These are phyloP conservation scores for Lepidium campestre DNA, from an alignment of 441 rosid genomes.

Conservation along the genomic window DNA sequence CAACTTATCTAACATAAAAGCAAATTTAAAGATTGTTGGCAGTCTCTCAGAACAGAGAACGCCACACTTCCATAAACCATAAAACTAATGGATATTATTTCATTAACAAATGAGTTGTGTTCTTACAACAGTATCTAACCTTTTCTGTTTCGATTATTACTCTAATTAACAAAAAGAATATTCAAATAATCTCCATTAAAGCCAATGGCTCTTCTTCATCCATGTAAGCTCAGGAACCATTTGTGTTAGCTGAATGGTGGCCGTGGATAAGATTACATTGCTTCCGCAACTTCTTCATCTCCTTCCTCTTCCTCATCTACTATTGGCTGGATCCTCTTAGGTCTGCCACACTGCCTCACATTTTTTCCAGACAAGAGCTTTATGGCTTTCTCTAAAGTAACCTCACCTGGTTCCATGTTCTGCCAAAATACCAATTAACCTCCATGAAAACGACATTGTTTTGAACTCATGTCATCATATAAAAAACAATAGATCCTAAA, in stretches of 20 bases:
- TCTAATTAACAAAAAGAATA: constrained; percentile 19
- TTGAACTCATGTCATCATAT: constrained; percentile 3
- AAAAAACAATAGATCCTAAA: constrained; percentile 5
- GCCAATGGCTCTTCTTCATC: constrained; percentile 11
- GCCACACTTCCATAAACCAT: constrained; percentile 6
- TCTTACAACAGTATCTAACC: constrained; percentile 17
- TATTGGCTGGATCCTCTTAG: constrained; percentile 50
- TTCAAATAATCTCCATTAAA: constrained; percentile 10
- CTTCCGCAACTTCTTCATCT: constrained; percentile 39
- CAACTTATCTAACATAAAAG: not conserved
- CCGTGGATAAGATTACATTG: constrained; percentile 16
- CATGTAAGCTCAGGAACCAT: constrained; percentile 7
- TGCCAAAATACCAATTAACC: constrained; percentile 36
- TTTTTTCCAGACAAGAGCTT: constrained; percentile 57
- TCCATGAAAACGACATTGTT: constrained; percentile 3
- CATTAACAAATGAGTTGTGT: constrained; percentile 7
- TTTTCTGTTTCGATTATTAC: constrained; percentile 12
- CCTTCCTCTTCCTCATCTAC: constrained; percentile 33
- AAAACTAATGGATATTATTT: constrained; percentile 10
- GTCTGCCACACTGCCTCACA: constrained; percentile 63
- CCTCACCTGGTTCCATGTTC: constrained; percentile 52
- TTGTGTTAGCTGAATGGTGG: not conserved
- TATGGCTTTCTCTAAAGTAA: constrained; percentile 74
- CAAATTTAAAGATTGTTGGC: constrained; percentile 2
- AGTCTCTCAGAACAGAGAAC: constrained; percentile 5